Evolutionary conservation across 2,329 filamentous ascomycete species (phyloP), one percentile per base, ranked within the genome.

Genomic region (Sporothrix pallida): DNA sequence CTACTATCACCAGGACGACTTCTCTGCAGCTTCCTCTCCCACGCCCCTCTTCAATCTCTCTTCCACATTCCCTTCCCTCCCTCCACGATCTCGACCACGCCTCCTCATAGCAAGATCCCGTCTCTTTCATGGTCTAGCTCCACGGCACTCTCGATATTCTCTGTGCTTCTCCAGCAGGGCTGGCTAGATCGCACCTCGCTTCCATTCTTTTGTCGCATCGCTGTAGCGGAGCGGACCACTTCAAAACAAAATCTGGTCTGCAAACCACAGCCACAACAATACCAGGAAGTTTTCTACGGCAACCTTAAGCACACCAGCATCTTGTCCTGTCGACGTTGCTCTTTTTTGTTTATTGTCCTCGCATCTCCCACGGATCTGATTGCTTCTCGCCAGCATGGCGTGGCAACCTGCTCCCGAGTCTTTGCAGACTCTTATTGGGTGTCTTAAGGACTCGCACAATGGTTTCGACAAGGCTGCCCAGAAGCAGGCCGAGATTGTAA

Each of bases 381-480:
- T 37, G 31, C 31, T 37, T 37, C 7, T 37, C 37, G 73, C 60
- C 73, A 75, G 50, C 81, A 98, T 97, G 95, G 89, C 91, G 83
- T 99, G 96, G 96, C 93, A 97, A 86, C 96, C 96, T 76, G 87
- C 93, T 80, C 89, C 92, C 79, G 93, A 95, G 87, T 94, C 92
- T 82, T 87, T 99, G 86, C 89, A 88, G 87, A 95, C 98, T 88
- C 90, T 99, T 77, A 92, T 94, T 78, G 89, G 91, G 80, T 98
- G 91, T 83, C 89, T 99, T 80, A 93, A 91, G 84, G 95, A 98
- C 85, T 98, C 96, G 62, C 87, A 98, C 79, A 97, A 93, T 81
- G 92, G 92, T 78, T 91, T 93, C 81, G 89, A 97, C 83, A 90
- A 90, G 81, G 86, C 83, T 79, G 91, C 91, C 71, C 94, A 96